Evolutionary conservation across 202 grass and related monocot genomes (phyloP).

Genomic region (Digitaria exilis): DNA sequence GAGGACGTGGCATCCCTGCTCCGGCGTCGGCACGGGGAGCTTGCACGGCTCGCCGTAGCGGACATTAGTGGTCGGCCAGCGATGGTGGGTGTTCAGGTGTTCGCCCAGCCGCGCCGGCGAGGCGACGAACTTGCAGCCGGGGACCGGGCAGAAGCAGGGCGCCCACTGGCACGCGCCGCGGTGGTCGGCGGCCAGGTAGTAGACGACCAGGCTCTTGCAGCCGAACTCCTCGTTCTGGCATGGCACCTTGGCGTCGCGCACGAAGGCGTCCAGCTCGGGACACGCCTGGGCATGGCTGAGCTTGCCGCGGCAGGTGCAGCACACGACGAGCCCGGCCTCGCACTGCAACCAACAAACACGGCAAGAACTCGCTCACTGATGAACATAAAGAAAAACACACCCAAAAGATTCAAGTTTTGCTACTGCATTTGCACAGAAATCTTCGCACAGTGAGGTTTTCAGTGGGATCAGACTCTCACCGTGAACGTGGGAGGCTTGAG

Average conservation of each 20-base stretch:
- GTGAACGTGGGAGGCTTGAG: conserved; percentile 9
- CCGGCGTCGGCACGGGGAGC: neutral
- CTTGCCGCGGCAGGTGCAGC: conserved; percentile 7
- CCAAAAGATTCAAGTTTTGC: too few species aligned
- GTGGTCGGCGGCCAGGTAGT: neutral
- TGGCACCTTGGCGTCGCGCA: neutral
- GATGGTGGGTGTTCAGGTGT: neutral
- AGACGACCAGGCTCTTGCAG: conserved; percentile 12
- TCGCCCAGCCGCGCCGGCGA: conserved; percentile 4
- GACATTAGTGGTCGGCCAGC: neutral
- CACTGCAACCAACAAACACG: conserved; percentile 16
- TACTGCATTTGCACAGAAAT: too few species aligned
- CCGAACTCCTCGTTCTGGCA: conserved; percentile 15
- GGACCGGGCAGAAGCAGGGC: conserved; percentile 26
- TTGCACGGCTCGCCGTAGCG: neutral
- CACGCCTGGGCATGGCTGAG: conserved; percentile 3
- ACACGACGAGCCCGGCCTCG: conserved; percentile 12
- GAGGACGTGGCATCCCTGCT: neutral
- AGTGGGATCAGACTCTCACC: too few species aligned
- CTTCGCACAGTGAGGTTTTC: too few species aligned
- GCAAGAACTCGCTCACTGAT: too few species aligned
- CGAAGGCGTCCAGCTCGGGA: neutral
- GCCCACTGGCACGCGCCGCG: neutral
- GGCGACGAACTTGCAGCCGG: neutral
- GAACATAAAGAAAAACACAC: too few species aligned